A percentile compares a stretch with the other conserved stretches of the same genome.
phyloP scores from a whole-genome alignment of 176 grass and related monocot species.

The Dendrocalamus sinicus region DNA sequence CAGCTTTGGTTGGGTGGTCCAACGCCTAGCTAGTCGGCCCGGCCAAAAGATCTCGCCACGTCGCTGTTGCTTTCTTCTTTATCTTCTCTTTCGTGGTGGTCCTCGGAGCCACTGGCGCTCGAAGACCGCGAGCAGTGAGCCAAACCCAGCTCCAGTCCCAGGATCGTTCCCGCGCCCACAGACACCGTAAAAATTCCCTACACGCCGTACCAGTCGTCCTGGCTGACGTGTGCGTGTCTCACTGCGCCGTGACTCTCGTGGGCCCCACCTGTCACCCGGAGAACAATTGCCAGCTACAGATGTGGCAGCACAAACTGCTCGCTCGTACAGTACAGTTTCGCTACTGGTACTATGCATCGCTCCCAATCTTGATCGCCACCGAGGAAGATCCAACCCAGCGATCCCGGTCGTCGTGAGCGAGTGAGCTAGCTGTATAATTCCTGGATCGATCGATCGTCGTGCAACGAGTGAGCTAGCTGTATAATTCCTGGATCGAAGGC shows the following conservation, averaged over 20 bases:
- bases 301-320: not conserved
- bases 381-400: constrained; percentile 7
- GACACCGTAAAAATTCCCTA: not conserved
- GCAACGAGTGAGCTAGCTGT: not conserved
- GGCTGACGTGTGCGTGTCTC: not conserved
- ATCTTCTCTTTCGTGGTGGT: constrained; percentile 20
- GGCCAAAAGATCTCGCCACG: constrained; percentile 32
- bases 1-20: constrained; percentile 40
- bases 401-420: not conserved
- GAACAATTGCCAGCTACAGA: not conserved
- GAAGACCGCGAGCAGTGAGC: constrained; percentile 9
- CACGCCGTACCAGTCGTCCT: not conserved
- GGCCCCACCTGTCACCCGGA: constrained; percentile 4
- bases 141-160: not conserved
- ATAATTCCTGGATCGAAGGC: not conserved
- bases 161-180: constrained; percentile 18
- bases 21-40: not conserved
- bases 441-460: not conserved
- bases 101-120: constrained; percentile 25
- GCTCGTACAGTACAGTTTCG: not conserved
- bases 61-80: constrained; percentile 49
- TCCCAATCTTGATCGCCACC: constrained; percentile 1
- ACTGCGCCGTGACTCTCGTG: not conserved
- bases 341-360: not conserved
- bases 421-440: not conserved